phyloP scores from a whole-genome alignment of 768 basidiomycete species.

The Suillus spraguei region DNA sequence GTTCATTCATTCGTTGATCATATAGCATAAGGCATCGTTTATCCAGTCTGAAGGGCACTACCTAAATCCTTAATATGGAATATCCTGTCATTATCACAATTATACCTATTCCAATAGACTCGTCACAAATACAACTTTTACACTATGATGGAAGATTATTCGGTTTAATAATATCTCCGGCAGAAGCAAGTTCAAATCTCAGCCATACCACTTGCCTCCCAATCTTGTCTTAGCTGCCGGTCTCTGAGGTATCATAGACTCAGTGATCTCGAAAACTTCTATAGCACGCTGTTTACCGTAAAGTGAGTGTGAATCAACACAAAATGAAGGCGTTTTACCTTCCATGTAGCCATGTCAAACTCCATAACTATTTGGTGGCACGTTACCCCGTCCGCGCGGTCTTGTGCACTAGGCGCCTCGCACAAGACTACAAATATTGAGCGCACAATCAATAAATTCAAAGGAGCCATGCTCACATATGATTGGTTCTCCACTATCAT shows the following conservation, averaged over 20 bases:
- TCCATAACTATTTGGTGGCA: constrained; percentile 91
- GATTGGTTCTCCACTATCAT: constrained; percentile 68
- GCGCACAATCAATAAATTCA: not conserved
- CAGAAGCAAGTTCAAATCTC: constrained; percentile 1
- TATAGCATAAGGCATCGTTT: not conserved
- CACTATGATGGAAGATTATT: not conserved
- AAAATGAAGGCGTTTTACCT: constrained; percentile 47
- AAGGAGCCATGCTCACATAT: constrained; percentile 55
- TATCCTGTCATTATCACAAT: not conserved
- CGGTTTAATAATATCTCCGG: not conserved
- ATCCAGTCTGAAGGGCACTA: not conserved
- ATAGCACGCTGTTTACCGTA: constrained; percentile 69
- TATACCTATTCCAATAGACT: not conserved
- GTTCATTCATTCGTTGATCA: not conserved
- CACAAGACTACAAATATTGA: constrained; percentile 50
- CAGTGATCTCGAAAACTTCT: constrained; percentile 78
- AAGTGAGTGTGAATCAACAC: not conserved
- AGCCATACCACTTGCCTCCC: constrained; percentile 78
- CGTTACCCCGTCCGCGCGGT: constrained; percentile 62
- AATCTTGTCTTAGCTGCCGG: constrained; percentile 55
- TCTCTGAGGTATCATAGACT: constrained; percentile 77
- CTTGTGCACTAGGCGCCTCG: constrained; percentile 62
- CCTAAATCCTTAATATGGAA: not conserved
- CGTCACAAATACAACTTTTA: not conserved
- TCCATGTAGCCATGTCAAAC: constrained; percentile 89